Conservation (phyloP, 306 rosid species). For the Castanea crenata region DNA sequence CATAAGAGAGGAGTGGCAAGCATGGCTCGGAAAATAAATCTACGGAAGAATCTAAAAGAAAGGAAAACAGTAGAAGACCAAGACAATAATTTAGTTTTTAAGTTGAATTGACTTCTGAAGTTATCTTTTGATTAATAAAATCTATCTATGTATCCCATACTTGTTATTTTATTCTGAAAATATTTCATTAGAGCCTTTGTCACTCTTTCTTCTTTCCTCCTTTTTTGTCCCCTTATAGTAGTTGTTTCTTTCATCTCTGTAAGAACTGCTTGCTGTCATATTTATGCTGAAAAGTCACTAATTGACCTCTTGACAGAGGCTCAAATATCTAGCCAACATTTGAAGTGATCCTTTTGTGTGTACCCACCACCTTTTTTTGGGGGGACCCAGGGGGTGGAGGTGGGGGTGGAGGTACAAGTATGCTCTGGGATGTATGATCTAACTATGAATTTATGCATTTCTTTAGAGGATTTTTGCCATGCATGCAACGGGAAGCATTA, state of each 20-base stretch:
- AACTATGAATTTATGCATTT: background rate
- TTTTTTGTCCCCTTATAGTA: no score
- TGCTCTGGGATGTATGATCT: background rate
- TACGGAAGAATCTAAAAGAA: background rate
- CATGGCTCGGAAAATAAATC: background rate
- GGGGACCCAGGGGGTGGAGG: background rate
- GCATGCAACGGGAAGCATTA: background rate
- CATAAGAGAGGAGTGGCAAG: background rate
- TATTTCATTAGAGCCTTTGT: no score
- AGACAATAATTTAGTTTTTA: background rate
- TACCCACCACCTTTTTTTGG: background rate
- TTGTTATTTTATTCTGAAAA: no score
- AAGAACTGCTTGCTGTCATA: background rate
- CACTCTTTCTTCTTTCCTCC: no score
- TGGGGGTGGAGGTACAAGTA: background rate
- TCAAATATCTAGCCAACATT: background rate
- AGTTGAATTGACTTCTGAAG: background rate
- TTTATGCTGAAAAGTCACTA: background rate
- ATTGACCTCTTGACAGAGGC: background rate
- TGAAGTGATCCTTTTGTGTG: background rate
- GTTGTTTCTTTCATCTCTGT: background rate
- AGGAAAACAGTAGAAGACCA: background rate
- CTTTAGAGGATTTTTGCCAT: background rate
- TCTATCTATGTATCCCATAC: background rate
- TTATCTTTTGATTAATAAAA: background rate